These are phyloP conservation scores for Neonectria sp. DNA, from an alignment of 2,329 filamentous ascomycete species.

Conservation along the genomic window DNA sequence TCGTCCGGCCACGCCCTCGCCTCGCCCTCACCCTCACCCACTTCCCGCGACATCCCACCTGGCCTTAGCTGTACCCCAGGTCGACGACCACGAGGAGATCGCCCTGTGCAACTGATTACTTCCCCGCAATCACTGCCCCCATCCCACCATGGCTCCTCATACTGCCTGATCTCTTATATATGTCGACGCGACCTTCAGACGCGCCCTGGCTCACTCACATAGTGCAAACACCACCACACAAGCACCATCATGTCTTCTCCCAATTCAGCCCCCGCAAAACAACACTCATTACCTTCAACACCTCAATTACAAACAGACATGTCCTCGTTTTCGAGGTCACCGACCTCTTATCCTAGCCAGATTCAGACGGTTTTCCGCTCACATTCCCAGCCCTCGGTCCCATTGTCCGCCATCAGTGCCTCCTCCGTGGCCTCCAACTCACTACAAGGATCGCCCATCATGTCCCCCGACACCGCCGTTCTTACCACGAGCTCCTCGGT, in stretches of 20 bases:
- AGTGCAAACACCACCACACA: conserved; percentile 41
- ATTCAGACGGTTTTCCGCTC: conserved; percentile 63
- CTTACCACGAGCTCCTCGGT: conserved; percentile 74
- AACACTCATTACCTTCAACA: conserved; percentile 37
- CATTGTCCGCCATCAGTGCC: conserved; percentile 69
- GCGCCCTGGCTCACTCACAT: conserved; percentile 43
- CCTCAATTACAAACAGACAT: conserved; percentile 55
- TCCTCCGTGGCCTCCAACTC: conserved; percentile 71
- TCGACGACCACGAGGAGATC: conserved; percentile 44
- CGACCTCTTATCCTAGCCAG: conserved; percentile 62
- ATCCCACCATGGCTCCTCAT: conserved; percentile 55
- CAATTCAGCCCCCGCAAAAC: conserved; percentile 45
- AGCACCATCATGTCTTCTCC: conserved; percentile 45
- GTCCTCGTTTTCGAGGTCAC: conserved; percentile 58
- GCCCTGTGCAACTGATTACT: conserved; percentile 42
- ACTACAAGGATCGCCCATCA: conserved; percentile 69
- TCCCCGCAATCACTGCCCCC: conserved; percentile 48
- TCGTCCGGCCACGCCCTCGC: conserved; percentile 36
- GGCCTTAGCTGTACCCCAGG: conserved; percentile 46
- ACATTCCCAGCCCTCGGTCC: conserved; percentile 57
- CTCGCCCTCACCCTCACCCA: conserved; percentile 26
- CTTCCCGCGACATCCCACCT: conserved; percentile 32
- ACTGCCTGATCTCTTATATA: conserved; percentile 55
- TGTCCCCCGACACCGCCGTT: conserved; percentile 68
- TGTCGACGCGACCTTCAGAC: conserved; percentile 53